These are phyloP conservation scores for Gamsiella multidivaricata DNA, from an alignment of 192 early-diverging fungal species.

Conservation along the genomic window DNA sequence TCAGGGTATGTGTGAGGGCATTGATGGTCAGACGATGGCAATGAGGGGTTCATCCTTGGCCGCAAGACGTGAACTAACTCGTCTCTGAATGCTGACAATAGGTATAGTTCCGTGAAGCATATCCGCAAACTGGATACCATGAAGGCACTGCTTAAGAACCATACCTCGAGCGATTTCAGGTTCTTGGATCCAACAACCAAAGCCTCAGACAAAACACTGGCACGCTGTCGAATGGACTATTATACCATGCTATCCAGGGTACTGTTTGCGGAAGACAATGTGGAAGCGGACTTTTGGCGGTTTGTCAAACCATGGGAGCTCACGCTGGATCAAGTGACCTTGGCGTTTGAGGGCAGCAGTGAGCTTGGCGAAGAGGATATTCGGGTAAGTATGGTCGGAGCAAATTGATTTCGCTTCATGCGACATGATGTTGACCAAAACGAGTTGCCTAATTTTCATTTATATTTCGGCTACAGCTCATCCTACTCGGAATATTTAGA, in stretches of 20 bases:
- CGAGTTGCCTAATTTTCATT: neutral
- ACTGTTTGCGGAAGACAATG: conserved; percentile 76
- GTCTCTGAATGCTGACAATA: conserved; percentile 17
- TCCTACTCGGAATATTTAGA: conserved; percentile 72
- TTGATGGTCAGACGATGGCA: neutral
- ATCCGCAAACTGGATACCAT: conserved; percentile 81
- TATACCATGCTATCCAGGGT: conserved; percentile 83
- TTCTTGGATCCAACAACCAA: conserved; percentile 74
- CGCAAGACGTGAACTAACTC: neutral
- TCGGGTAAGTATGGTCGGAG: conserved; percentile 18
- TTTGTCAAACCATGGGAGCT: conserved; percentile 80
- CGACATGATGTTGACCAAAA: neutral
- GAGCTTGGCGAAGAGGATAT: conserved; percentile 63
- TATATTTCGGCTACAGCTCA: conserved; percentile 33
- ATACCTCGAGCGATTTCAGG: conserved; percentile 75
- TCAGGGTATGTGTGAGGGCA: conserved; percentile 57
- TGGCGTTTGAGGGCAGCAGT: conserved; percentile 65
- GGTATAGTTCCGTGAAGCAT: conserved; percentile 80
- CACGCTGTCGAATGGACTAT: conserved; percentile 69
- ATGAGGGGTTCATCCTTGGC: no score
- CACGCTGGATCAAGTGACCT: conserved; percentile 63
- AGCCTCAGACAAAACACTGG: conserved; percentile 57
- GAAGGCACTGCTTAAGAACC: conserved; percentile 75
- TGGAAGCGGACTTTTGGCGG: conserved; percentile 69
- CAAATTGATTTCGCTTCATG: neutral